Conservation (phyloP, 495 filamentous ascomycete genomes). For the Elaphomyces granulatus region DNA sequence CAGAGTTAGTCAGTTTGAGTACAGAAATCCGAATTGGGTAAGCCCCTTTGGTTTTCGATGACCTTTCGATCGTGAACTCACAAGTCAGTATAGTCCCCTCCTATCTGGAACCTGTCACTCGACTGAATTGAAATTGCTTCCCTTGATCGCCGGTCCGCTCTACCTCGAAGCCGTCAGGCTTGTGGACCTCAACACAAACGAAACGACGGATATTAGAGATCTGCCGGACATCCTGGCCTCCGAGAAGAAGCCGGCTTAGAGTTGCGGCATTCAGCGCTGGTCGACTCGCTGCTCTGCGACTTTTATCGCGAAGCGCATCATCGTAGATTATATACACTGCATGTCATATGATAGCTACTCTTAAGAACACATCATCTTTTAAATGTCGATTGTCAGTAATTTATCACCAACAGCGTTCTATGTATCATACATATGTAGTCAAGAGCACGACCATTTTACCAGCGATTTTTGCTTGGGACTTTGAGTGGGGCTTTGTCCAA, state of each 20-base stretch:
- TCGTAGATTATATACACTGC: too few species aligned
- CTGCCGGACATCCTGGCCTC: slow-evolving; percentile 57
- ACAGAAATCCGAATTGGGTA: slow-evolving; percentile 74
- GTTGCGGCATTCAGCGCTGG: too few species aligned
- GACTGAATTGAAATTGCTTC: slow-evolving; percentile 64
- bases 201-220: slow-evolving; percentile 69
- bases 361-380: too few species aligned
- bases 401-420: too few species aligned
- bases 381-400: too few species aligned
- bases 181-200: slow-evolving; percentile 65
- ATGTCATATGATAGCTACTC: too few species aligned
- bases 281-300: too few species aligned
- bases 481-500: too few species aligned
- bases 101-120: slow-evolving; percentile 64
- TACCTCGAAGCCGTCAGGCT: slow-evolving; percentile 68
- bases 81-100: slow-evolving; percentile 39
- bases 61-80: slow-evolving; percentile 2
- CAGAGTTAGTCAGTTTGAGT: slow-evolving; percentile 66
- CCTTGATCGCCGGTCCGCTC: slow-evolving; percentile 60
- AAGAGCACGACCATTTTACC: too few species aligned
- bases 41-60: slow-evolving; percentile 12
- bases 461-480: too few species aligned
- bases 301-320: too few species aligned
- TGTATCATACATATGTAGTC: too few species aligned
- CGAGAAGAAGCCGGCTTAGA: slow-evolving; percentile 22